Evolutionary conservation across 2,329 filamentous ascomycete genomes (phyloP).

Genomic region (Tolypocladium tropicale): DNA sequence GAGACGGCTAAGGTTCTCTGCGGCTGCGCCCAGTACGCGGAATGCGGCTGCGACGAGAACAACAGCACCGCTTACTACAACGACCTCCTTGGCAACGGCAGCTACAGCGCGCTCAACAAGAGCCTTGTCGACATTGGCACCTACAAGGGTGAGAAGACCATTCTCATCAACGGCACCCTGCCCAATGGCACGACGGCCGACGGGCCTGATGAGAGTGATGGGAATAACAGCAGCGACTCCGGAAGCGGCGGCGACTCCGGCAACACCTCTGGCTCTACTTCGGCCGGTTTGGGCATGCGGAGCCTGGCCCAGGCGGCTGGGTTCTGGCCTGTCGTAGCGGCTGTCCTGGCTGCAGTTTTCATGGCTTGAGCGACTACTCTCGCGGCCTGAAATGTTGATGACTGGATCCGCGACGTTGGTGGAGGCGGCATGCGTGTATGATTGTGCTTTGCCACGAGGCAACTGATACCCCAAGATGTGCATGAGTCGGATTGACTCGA

Average conservation of each 20-base stretch:
- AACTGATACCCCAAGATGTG: not conserved
- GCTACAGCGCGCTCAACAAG: conserved; percentile 48
- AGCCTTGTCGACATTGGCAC: conserved; percentile 48
- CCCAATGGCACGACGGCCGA: conserved; percentile 52
- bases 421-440: not conserved
- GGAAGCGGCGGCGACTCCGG: not conserved
- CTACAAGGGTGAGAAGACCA: conserved; percentile 32
- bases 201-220: conserved; percentile 16
- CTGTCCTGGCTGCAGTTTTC: conserved; percentile 34
- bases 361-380: conserved; percentile 20
- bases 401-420: not conserved
- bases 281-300: conserved; percentile 20
- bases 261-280: conserved; percentile 15
- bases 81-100: conserved; percentile 55
- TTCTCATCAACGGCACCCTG: conserved; percentile 68
- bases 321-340: conserved; percentile 38
- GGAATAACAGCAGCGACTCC: not conserved
- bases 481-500: not conserved
- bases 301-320: conserved; percentile 28
- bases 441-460: not conserved
- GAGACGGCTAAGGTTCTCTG: conserved; percentile 26
- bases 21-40: conserved; percentile 38
- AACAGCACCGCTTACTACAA: conserved; percentile 47
- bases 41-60: conserved; percentile 62
- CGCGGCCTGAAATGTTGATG: too few species aligned